Evolutionary conservation across 1,284 basidiomycete species (phyloP).

Genomic region (Rhodotorula glutinis): DNA sequence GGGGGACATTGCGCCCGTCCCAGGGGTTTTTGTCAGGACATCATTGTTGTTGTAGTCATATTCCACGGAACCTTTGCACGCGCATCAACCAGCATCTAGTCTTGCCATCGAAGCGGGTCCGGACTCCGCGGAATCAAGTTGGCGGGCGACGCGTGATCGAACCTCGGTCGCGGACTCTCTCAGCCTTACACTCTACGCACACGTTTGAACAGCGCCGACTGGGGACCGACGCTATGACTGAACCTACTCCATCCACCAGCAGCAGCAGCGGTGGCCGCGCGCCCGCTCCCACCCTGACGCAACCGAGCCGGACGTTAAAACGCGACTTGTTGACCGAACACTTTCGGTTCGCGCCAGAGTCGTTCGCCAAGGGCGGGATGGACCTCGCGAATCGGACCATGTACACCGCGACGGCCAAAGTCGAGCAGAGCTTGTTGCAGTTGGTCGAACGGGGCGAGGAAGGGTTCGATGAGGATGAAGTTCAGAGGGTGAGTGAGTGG

Average conservation of each 20-base stretch:
- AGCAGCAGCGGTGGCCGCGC: not conserved
- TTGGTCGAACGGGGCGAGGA: constrained; percentile 19
- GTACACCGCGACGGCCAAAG: constrained; percentile 25
- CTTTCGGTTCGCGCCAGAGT: constrained; percentile 36
- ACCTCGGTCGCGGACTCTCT: no score
- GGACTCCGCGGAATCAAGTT: no score
- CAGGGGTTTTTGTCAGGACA: not conserved
- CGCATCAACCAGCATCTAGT: no score
- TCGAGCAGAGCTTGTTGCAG: constrained; percentile 16
- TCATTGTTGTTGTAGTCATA: constrained; percentile 30
- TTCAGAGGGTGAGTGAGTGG: constrained; percentile 12
- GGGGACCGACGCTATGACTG: not conserved
- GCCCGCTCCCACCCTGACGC: not conserved
- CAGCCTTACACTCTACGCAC: no score
- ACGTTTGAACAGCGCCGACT: no score
- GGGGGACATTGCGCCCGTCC: not conserved
- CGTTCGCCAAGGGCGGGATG: constrained; percentile 37
- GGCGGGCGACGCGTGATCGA: no score
- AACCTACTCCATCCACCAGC: not conserved
- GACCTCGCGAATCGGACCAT: constrained; percentile 37
- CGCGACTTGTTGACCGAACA: constrained; percentile 31
- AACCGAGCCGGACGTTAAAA: constrained; percentile 1
- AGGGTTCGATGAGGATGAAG: constrained; percentile 20
- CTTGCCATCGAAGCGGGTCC: no score
- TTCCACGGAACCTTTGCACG: no score